Base-by-base conservation (phyloP, 768 basidiomycete species). In the Pleurotus djamor region DNA sequence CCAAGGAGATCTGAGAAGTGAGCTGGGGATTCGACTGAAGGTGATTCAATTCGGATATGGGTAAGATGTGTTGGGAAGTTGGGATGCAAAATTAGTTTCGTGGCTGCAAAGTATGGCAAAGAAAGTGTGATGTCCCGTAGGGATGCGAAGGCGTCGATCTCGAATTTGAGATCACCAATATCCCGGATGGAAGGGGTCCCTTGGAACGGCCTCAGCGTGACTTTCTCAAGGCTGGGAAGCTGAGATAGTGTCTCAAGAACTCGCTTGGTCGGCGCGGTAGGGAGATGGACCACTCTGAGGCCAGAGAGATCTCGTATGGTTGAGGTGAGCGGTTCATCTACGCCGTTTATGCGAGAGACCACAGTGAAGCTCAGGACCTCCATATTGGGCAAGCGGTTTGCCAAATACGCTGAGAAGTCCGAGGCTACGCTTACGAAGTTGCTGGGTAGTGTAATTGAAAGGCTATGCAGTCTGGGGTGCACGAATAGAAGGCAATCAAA, bases 101-200 rank as follows among this genome's bases (percentile, higher is more conserved):
- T 69, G 16, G 80, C 68, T 54, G 84, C 76, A 4, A 71, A 69
- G 28, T 84, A 72, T 13, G 69, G 63, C 6, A 73, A 73, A 12
- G 80, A 81, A 51, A 83, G 62, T 3, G 77, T 80, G 44, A 86
- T 73, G 59, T 86, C 84, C 66, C 71, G 77, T 3, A 87, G 71
- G 2, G 74, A 70, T 0, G 82, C 82, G 65, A 87, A 87, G 0
- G 82, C 78, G 21, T 78, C 81, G 63, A 80, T 74, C n/a, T 66
- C 41, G n/a, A 85, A 67, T 3, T 85, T 85, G 34, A 70, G 63
- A 8, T 66, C 59, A 0, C 82, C 73, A 59, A 87, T 85, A 1
- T 57, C 58, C 1, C 71, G 68, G 48, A 77, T 69, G 0, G 85
- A 84, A 8, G 63, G 66, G 5, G 84, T 83, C 21, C 21, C 21